These are phyloP conservation scores for Trametes gibbosa DNA, from an alignment of 768 basidiomycete genomes.

Conservation along the genomic window DNA sequence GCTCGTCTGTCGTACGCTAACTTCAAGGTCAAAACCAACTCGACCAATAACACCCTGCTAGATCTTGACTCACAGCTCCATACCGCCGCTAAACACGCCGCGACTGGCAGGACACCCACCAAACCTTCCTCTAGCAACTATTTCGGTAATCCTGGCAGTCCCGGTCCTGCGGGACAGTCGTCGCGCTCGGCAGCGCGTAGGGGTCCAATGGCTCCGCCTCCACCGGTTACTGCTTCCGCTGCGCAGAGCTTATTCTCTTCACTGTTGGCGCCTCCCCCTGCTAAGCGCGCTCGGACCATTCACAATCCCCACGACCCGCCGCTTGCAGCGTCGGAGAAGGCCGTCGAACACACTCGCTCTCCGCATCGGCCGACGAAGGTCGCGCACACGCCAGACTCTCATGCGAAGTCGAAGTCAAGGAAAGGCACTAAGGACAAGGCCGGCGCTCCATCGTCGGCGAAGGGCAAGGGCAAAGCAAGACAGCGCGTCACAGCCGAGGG, in stretches of 20 bases:
- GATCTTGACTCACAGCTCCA: conserved; percentile 66
- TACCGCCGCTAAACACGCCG: conserved; percentile 36
- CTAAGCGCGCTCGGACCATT: conserved; percentile 76
- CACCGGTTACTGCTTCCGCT: conserved; percentile 36
- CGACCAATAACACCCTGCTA: conserved; percentile 60
- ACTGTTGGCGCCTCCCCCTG: conserved; percentile 72
- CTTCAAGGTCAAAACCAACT: conserved; percentile 77
- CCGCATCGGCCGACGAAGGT: conserved; percentile 22
- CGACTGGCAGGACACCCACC: conserved; percentile 22
- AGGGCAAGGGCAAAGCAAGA: conserved; percentile 19
- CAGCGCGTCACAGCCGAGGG: conserved; percentile 16
- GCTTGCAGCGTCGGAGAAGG: conserved; percentile 46
- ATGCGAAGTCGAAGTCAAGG: conserved; percentile 22
- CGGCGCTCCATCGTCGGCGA: conserved; percentile 8
- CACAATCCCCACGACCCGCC: conserved; percentile 73
- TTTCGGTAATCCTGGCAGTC: conserved; percentile 49
- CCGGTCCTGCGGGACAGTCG: conserved; percentile 39
- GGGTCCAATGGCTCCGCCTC: conserved; percentile 30
- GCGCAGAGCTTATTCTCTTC: conserved; percentile 68
- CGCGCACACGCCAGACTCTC: conserved; percentile 20
- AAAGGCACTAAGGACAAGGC: conserved; percentile 24
- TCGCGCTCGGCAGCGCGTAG: conserved; percentile 21
- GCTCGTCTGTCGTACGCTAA: conserved; percentile 80
- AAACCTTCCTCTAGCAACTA: conserved; percentile 35
- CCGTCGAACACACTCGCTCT: conserved; percentile 21